phyloP scores from a whole-genome alignment of 352 stramenopile genomes.

The Globisporangium mamillatum region DNA sequence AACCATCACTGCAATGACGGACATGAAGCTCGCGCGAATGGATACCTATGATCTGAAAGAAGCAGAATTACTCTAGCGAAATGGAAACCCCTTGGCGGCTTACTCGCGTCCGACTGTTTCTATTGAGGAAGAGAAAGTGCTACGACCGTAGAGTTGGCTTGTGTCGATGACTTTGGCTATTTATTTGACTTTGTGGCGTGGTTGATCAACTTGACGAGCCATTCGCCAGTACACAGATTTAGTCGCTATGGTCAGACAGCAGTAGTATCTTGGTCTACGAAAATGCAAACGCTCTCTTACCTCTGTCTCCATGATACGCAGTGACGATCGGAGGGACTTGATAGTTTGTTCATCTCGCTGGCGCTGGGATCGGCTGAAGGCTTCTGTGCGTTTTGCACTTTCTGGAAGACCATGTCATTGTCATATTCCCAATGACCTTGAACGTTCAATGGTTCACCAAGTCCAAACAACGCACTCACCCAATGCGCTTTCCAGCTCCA shows the following conservation, averaged over 20 bases:
- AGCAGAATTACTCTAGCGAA: too few relatives aligned
- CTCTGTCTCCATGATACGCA: slow-evolving; percentile 7
- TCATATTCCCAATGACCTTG: neutral
- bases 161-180: neutral
- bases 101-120: neutral
- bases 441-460: neutral
- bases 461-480: neutral
- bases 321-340: slow-evolving; percentile 3
- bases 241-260: neutral
- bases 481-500: slow-evolving; percentile 9
- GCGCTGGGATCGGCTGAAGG: neutral
- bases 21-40: too few relatives aligned
- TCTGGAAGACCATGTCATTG: neutral
- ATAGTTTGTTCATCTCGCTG: slow-evolving; percentile 11
- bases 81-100: too few relatives aligned
- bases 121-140: neutral
- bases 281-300: neutral
- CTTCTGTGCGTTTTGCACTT: neutral
- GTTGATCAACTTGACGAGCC: slow-evolving; percentile 2
- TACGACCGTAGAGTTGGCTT: neutral
- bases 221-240: neutral
- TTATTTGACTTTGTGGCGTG: neutral
- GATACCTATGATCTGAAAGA: too few relatives aligned
- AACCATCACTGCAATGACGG: slow-evolving; percentile 22
- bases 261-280: neutral